Conservation (phyloP, 257 asterid genomes). For the Cynanchum wilfordii region DNA sequence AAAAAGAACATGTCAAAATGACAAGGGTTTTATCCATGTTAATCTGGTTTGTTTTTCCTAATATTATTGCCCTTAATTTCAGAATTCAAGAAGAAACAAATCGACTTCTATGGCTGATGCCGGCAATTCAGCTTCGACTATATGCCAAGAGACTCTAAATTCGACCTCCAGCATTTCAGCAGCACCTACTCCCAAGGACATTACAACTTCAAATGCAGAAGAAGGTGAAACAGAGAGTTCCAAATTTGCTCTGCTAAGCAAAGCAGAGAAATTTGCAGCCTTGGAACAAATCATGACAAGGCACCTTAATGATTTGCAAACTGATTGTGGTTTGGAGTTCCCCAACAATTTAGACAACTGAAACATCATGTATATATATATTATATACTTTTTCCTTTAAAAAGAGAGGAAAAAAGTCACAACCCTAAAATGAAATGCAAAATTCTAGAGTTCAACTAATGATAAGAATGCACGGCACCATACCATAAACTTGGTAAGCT, state of each 20-base stretch:
- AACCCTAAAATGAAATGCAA: neutral
- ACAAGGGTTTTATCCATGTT: neutral
- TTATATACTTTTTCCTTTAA: no score
- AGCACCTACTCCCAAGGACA: neutral
- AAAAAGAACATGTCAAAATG: neutral
- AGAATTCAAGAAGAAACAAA: slow-evolving; percentile 9
- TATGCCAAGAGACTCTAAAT: neutral
- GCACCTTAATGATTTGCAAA: slow-evolving; percentile 14
- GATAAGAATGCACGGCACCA: neutral
- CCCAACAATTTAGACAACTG: neutral
- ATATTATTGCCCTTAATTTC: neutral
- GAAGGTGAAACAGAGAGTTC: neutral
- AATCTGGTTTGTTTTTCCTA: neutral
- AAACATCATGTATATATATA: neutral
- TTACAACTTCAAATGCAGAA: neutral
- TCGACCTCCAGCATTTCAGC: neutral
- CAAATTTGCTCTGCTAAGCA: neutral
- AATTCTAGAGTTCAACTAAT: neutral
- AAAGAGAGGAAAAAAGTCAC: neutral
- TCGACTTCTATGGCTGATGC: neutral
- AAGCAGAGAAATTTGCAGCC: neutral
- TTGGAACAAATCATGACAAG: slow-evolving; percentile 7
- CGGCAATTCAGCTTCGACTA: neutral
- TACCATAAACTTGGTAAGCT: neutral
- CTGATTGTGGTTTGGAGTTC: neutral